Conservation (phyloP, 169 alveolate genomes). For the Cryptosporidium xiaoi region DNA sequence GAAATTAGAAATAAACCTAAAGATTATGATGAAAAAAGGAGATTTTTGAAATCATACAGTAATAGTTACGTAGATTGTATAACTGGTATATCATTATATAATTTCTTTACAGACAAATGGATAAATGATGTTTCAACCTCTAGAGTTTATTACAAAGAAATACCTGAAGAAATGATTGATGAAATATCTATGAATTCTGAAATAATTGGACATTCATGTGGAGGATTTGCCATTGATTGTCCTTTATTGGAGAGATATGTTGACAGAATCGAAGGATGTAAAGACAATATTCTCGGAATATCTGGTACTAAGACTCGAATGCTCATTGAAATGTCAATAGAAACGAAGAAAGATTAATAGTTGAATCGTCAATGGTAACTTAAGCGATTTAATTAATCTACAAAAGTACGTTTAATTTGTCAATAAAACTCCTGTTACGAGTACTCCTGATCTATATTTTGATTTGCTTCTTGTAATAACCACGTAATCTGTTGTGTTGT, state of each 20-base stretch:
- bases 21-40: constrained; percentile 29
- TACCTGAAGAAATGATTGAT: constrained; percentile 29
- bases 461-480: constrained; percentile 57
- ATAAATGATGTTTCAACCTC: constrained; percentile 13
- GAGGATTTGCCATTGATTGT: constrained; percentile 67
- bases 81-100: constrained; percentile 50
- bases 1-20: constrained; percentile 63
- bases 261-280: constrained; percentile 41
- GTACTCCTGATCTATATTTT: not conserved
- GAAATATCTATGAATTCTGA: constrained; percentile 10
- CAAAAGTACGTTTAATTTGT: no score
- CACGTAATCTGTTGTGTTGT: constrained; percentile 38
- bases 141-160: constrained; percentile 40
- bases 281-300: constrained; percentile 53
- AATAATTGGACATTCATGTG: constrained; percentile 61
- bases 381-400: not conserved
- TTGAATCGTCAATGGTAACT: no score
- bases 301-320: constrained; percentile 14
- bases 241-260: constrained; percentile 44
- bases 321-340: constrained; percentile 41
- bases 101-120: constrained; percentile 17
- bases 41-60: constrained; percentile 47
- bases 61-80: constrained; percentile 47
- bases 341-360: not conserved
- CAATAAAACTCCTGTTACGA: not conserved